Percentiles rank a stretch among this genome's conserved stretches.
These are phyloP conservation scores for Vitis amurensis DNA, from an alignment of 164 flowering plant species.

Conservation along the genomic window DNA sequence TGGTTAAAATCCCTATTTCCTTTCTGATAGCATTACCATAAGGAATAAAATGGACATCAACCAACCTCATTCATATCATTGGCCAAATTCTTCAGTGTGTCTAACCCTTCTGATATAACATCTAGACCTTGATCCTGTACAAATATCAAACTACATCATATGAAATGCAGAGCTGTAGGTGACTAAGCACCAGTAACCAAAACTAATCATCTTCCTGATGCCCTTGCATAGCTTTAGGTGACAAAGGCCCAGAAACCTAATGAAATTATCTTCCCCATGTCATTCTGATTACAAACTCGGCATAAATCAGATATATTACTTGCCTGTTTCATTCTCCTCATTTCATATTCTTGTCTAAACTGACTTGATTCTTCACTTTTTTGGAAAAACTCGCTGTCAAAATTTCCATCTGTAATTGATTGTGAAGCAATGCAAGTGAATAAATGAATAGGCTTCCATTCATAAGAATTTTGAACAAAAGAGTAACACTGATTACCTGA, in stretches of 20 bases:
- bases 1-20: neutral
- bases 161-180: neutral
- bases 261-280: neutral
- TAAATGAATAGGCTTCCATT: neutral
- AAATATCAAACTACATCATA: neutral
- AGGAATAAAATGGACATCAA: neutral
- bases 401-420: conserved; percentile 31
- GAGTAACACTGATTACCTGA: conserved; percentile 28
- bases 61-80: conserved; percentile 55
- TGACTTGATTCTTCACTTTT: conserved; percentile 55
- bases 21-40: neutral
- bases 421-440: neutral
- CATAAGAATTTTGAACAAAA: neutral
- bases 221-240: neutral
- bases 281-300: neutral
- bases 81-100: conserved; percentile 46
- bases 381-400: conserved; percentile 38
- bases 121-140: conserved; percentile 56
- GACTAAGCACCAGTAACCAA: neutral
- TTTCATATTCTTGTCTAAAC: conserved; percentile 57
- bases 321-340: conserved; percentile 58
- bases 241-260: neutral
- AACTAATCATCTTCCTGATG: neutral
- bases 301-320: conserved; percentile 7
- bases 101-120: conserved; percentile 51